Evolutionary conservation across 306 rosid species (phyloP), one percentile per base, ranked within the genome.

Genomic region (Ziziphus jujuba): DNA sequence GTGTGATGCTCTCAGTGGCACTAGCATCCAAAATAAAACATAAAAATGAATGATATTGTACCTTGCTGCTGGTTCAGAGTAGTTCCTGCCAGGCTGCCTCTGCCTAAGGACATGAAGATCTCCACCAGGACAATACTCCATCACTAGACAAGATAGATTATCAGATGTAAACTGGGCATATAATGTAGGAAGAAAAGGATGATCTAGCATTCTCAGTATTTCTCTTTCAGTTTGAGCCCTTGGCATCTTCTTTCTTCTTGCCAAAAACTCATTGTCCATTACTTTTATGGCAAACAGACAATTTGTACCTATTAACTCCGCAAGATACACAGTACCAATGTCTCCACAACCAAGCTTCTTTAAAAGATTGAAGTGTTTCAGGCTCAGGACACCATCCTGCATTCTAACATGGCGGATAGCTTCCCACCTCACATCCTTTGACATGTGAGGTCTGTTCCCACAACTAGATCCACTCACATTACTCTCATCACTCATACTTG

Each of bases 61-160:
- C 99, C 99, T 90, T 52, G 95, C 88, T 21, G 97, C 95, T 43
- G 87, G 76, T 77, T 93, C 99, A 12, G 91, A 82, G 65, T 86
- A 93, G 72, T 81, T 34, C 81, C 96, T 80, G 59, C 85, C 87
- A 21, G 60, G 80, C 80, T 93, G 99, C 83, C 81, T 90, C 85
- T 93, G 99, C 66, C 99, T 82, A 31, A 93, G 84, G 72, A 90
- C 99, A 68, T 93, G 99, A 72, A 93, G 99, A 83, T 93, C 99
- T 74, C 99, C 99, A 11, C 99, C 99, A 57, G 99, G 99, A 79
- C 99, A 93, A 78, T 83, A 90, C 82, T 93, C 99, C 99, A 88
- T 93, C 73, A 90, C 87, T 61, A 93, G 82, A 73, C 99, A 93
- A n/a, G 99, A 88, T 65, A 93, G 77, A 76, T 90, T 93, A 83